These are phyloP conservation scores for Coemansia sp. DNA, from an alignment of 192 early-diverging fungal genomes.

Conservation along the genomic window DNA sequence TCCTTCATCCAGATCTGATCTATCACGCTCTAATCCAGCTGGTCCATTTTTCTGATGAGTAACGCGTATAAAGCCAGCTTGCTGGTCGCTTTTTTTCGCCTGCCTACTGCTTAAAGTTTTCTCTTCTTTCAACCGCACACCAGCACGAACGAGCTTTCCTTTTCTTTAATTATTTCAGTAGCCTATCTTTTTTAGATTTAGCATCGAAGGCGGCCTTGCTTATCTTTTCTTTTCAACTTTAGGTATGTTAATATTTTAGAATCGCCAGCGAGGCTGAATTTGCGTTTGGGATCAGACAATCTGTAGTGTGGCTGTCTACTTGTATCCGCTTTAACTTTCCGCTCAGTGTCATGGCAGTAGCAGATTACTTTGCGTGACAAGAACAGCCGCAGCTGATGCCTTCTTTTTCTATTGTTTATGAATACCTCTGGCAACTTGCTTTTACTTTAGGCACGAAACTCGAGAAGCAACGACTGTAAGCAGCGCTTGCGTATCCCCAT, in stretches of 20 bases:
- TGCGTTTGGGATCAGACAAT: background rate
- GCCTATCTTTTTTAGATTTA: background rate
- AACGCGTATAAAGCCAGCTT: background rate
- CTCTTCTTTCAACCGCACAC: background rate
- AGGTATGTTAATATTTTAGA: background rate
- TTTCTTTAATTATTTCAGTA: background rate
- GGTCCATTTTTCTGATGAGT: background rate
- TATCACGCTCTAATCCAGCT: background rate
- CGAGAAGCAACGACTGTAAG: slow-evolving; percentile 3
- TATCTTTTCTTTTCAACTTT: background rate
- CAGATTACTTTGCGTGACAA: background rate
- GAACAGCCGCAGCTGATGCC: background rate
- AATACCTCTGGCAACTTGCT: background rate
- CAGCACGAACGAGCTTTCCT: background rate
- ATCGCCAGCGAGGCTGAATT: background rate
- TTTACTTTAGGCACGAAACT: slow-evolving; percentile 3
- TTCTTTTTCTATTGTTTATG: background rate
- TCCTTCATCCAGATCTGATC: background rate
- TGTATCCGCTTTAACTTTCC: background rate
- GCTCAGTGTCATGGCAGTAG: background rate
- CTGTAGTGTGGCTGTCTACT: background rate
- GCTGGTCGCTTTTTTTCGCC: background rate
- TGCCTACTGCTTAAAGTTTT: background rate
- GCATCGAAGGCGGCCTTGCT: background rate
- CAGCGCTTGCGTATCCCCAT: slow-evolving; percentile 8